A percentile compares a stretch with the other conserved stretches of the same genome.
Evolutionary conservation across 2,329 filamentous ascomycete genomes (phyloP).

Genomic region (Daldinia sp.): DNA sequence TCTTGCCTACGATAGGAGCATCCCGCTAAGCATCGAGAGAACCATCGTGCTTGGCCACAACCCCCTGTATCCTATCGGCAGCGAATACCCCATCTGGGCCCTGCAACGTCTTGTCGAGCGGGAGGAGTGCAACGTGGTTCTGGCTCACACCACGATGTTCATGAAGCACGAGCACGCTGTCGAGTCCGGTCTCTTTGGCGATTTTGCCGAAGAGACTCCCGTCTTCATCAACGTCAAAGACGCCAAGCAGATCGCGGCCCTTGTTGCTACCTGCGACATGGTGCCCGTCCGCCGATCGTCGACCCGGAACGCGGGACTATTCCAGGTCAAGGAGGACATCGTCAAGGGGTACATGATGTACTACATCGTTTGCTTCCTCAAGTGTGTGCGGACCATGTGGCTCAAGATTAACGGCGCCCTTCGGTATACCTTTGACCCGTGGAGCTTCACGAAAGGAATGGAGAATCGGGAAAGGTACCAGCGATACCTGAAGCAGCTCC

Average conservation of each 20-base stretch:
- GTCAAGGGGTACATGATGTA: background rate
- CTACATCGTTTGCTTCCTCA: background rate
- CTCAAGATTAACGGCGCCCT: background rate
- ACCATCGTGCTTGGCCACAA: background rate
- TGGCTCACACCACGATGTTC: background rate
- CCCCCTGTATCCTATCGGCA: background rate
- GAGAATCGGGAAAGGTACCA: too few species aligned
- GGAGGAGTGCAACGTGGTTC: background rate
- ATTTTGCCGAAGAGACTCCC: background rate
- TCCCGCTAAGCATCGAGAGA: background rate
- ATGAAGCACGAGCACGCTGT: background rate
- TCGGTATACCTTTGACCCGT: background rate
- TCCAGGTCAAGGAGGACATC: background rate
- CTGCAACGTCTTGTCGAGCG: background rate
- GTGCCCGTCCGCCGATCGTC: too few species aligned
- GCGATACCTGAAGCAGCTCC: background rate
- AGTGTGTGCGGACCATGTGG: background rate
- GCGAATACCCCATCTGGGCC: background rate
- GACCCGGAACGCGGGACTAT: background rate
- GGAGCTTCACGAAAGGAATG: background rate
- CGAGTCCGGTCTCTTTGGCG: background rate
- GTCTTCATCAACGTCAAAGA: background rate
- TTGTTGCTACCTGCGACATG: background rate
- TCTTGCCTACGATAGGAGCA: background rate
- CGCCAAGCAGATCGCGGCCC: background rate